A percentile compares a stretch with the other conserved stretches of the same genome.
phyloP scores from a whole-genome alignment of 805 yeast genomes.

The Schwanniomyces vanrijiae region DNA sequence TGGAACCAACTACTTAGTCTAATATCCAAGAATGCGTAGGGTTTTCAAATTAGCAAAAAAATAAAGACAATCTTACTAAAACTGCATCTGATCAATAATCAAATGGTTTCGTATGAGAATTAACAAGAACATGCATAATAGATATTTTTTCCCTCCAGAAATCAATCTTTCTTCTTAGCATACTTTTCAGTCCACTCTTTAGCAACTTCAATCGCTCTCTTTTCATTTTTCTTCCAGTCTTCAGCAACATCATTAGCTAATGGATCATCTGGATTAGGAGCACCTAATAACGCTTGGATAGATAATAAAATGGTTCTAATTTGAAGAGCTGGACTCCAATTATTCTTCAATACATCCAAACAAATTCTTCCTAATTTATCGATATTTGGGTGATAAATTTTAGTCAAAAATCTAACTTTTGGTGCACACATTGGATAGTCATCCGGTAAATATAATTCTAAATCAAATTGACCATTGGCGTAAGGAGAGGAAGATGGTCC shows the following conservation, averaged over 20 bases:
- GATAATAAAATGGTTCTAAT: constrained; percentile 89
- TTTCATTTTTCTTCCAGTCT: constrained; percentile 88
- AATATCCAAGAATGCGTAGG: background rate
- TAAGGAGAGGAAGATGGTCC: constrained; percentile 94
- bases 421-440: constrained; percentile 99
- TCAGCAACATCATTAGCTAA: constrained; percentile 97
- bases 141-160: background rate
- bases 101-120: background rate
- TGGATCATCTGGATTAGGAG: constrained; percentile 98
- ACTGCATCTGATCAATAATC: background rate
- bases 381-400: constrained; percentile 94
- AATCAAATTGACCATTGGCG: constrained; percentile 72
- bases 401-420: constrained; percentile 88
- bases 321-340: constrained; percentile 98
- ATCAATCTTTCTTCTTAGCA: constrained; percentile 33
- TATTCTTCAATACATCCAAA: constrained; percentile 88
- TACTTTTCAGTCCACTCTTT: constrained; percentile 67
- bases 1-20: background rate
- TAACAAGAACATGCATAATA: background rate
- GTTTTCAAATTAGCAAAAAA: background rate
- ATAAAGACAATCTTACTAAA: background rate
- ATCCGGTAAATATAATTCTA: constrained; percentile 89
- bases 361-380: constrained; percentile 95
- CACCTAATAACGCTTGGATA: constrained; percentile 89
- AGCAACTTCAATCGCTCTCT: constrained; percentile 78